Evolutionary conservation across 768 basidiomycete species (phyloP), one percentile per base, ranked within the genome.

Genomic region (Lepiota venenata): DNA sequence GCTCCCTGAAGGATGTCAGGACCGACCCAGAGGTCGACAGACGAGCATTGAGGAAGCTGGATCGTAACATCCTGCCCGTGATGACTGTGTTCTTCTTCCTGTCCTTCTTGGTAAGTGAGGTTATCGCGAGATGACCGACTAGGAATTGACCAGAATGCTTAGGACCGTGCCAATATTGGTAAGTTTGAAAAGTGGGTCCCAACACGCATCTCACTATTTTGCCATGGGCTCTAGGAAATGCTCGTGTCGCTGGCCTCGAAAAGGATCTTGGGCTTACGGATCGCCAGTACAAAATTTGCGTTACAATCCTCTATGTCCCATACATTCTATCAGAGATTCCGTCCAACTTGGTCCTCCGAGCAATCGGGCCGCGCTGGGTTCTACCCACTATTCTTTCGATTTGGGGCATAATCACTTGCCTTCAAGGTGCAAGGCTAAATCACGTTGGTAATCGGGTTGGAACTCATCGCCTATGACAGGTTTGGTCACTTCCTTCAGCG

Each of bases 271-370:
- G 66, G 7, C 58, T 79, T 44, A 69, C 71, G 4, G 70, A 76
- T 43, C 62, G 61, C 14, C 66, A 71, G 52, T 77, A 76, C 25
- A 62, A 73, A 64, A 61, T 73, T 47, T 60, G 63, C 52, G 60
- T 71, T 2, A 72, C 69, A 2, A 63, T 69, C 8, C 60, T 67
- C 25, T 69, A 63, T 39, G 63, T 65, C 14, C 76, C 76, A 6
- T 79, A 79, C 50, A 74, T 79, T 25, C 57, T 63, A 12, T 69
- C 75, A 5, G 81, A 82, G 57, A 63, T 82, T 5, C 80, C 80
- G 8, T 70, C 78, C 15, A 80, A 78, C 54, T 56, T 81, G 37
- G 56, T 77, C 9, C 67, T 81, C 20, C 56, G 59, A 40, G 65
- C 58, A 22, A 60, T 82, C 25, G 82, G 82, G 0, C 78, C 83